These are phyloP conservation scores for Trypanosoma cruzi DNA, from an alignment of 208 protist genomes.

Conservation along the genomic window DNA sequence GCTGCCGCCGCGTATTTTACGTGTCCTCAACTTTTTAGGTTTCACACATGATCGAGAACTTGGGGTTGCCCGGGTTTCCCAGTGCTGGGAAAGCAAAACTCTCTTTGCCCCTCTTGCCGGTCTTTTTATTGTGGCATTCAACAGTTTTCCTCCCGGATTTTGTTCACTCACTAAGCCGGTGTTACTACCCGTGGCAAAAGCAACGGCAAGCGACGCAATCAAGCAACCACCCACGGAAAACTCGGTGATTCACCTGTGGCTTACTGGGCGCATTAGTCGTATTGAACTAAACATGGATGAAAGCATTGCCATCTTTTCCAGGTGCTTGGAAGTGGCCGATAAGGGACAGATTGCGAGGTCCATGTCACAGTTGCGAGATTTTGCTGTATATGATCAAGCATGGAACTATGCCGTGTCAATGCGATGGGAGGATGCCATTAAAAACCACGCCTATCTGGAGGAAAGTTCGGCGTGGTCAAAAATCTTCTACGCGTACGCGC, in stretches of 20 bases:
- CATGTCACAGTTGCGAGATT: conserved; percentile 61
- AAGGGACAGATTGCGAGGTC: conserved; percentile 39
- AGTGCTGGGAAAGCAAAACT: conserved; percentile 56
- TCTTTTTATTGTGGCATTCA: conserved; percentile 44
- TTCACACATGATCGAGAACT: conserved; percentile 44
- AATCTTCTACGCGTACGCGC: conserved; percentile 56
- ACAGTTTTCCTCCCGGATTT: conserved; percentile 40
- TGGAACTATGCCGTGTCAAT: conserved; percentile 39
- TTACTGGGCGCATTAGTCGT: conserved; percentile 46
- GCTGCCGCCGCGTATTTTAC: conserved; percentile 34
- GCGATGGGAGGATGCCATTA: conserved; percentile 42
- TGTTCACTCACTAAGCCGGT: conserved; percentile 33
- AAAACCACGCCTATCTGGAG: conserved; percentile 36
- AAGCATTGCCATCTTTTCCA: conserved; percentile 34
- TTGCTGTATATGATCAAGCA: conserved; percentile 64
- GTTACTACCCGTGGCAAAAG: conserved; percentile 33
- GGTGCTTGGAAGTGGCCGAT: conserved; percentile 38
- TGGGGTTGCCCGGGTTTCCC: conserved; percentile 38
- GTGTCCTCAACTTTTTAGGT: conserved; percentile 54
- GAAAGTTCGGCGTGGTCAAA: conserved; percentile 59
- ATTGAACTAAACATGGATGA: conserved; percentile 39
- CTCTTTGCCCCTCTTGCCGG: conserved; percentile 61
- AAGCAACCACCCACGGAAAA: conserved; percentile 28
- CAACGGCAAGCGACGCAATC: conserved; percentile 31
- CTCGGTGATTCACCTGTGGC: conserved; percentile 65